Conservation (phyloP, 805 yeast species). For the Cyberlindnera euphorbiae region DNA sequence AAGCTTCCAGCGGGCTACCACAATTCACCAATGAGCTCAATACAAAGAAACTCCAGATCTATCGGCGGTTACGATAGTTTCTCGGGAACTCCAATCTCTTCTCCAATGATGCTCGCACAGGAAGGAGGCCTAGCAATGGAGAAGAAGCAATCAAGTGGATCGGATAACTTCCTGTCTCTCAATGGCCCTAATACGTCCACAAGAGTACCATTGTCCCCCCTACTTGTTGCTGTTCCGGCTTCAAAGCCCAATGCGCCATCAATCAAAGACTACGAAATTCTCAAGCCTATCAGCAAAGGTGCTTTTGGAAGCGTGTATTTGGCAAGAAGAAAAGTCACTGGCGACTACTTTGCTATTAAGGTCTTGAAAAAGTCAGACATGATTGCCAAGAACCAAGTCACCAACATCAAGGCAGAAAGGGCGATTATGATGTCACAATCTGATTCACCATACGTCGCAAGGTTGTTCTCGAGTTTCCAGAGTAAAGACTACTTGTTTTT, state of each 20-base stretch:
- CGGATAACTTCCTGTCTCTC: slow-evolving; percentile 26
- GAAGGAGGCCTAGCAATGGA: slow-evolving; percentile 32
- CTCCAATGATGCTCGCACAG: slow-evolving; percentile 50
- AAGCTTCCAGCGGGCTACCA: slow-evolving; percentile 13
- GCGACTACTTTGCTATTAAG: slow-evolving; percentile 94
- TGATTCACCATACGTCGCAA: slow-evolving; percentile 90
- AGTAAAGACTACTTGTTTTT: slow-evolving; percentile 79
- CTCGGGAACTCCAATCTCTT: slow-evolving; percentile 44
- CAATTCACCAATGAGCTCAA: slow-evolving; percentile 54
- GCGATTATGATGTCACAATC: slow-evolving; percentile 98
- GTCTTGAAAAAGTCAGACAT: slow-evolving; percentile 88
- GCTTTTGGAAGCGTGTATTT: slow-evolving; percentile 95
- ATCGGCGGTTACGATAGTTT: slow-evolving; percentile 18
- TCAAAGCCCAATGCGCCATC: slow-evolving; percentile 54
- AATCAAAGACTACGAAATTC: slow-evolving; percentile 81
- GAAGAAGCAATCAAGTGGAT: slow-evolving; percentile 20
- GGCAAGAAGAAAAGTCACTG: slow-evolving; percentile 77
- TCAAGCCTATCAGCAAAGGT: slow-evolving; percentile 93
- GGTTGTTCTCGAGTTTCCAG: slow-evolving; percentile 82
- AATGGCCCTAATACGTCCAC: slow-evolving; percentile 21
- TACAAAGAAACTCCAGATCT: slow-evolving; percentile 45
- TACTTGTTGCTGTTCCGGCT: slow-evolving; percentile 62
- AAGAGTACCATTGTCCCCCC: slow-evolving; percentile 76
- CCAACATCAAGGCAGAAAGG: slow-evolving; percentile 90
- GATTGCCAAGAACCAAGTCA: slow-evolving; percentile 95